Conservation (phyloP, 331 rosid genomes). For the Erythrophleum ivorense region DNA sequence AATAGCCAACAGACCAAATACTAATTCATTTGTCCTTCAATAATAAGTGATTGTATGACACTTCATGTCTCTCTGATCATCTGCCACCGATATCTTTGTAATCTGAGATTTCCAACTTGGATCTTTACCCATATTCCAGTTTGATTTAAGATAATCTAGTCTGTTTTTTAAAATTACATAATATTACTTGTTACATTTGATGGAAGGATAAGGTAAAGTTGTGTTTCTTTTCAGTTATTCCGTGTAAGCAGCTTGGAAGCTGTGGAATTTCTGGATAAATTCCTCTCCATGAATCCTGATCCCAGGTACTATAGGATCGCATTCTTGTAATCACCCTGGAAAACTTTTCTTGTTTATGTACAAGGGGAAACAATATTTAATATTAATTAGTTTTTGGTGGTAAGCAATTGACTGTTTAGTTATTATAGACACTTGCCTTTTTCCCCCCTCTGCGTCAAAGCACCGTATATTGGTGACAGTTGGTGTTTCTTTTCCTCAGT, state of each 20-base stretch:
- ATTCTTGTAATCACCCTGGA: conserved; percentile 25
- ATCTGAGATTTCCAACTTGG: not conserved
- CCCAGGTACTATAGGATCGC: conserved; percentile 58
- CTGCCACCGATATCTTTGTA: conserved; percentile 1
- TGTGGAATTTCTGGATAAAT: conserved; percentile 76
- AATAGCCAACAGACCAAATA: not conserved
- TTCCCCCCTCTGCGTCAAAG: not conserved
- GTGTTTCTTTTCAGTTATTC: conserved; percentile 55
- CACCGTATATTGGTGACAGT: conserved; percentile 20
- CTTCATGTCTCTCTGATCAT: conserved; percentile 6
- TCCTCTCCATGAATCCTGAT: conserved; percentile 85
- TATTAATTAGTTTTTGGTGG: conserved; percentile 6
- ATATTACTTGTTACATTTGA: conserved; percentile 20
- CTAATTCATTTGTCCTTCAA: not conserved
- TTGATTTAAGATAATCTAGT: not conserved
- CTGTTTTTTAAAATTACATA: conserved; percentile 8
- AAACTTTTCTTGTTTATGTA: conserved; percentile 6
- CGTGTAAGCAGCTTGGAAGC: conserved; percentile 81
- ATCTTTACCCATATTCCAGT: not conserved
- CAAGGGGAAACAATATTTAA: conserved; percentile 15
- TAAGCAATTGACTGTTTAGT: conserved; percentile 8
- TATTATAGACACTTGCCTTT: not conserved
- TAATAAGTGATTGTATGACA: not conserved
- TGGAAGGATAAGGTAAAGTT: conserved; percentile 34
- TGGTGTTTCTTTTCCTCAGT: not conserved